Base-by-base conservation (phyloP, 306 rosid species). In the Ormosia semicastrata region DNA sequence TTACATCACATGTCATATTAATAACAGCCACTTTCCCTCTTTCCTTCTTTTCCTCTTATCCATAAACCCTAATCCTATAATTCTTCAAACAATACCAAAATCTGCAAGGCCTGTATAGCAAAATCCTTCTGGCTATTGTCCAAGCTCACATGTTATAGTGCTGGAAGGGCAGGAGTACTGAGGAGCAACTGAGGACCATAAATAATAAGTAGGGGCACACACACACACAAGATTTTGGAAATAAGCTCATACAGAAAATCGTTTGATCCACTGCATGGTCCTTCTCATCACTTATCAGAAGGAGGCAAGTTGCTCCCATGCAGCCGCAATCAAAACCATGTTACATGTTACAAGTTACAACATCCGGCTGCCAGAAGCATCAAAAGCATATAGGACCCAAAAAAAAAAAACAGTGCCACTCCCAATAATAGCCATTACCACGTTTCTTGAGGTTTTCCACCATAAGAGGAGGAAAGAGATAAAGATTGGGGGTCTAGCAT, bases 261-360 rank as follows among this genome's bases (percentile, higher is more conserved):
- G 78, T 76, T 88, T 84, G 81, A 87, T 52, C 79, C 66, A 36
- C 83, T 81, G 83, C 86, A 71, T 78, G 74, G 81, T 82, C 89
- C 88, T 81, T 79, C 83, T 73, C 81, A 77, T 78, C 74, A 87
- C 63, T 80, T 62, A 71, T 49, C 81, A 71, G 79, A 70, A 78
- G 82, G 74, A 84, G 67, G 80, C 70, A 75, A 62, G 62, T 73
- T 77, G 54, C 74, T 66, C 78, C 80, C 81, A 75, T 63, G 76
- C 83, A 77, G 85, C 66, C 18, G 29, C 65, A 81, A 82, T 81
- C 78, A 82, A 85, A 80, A 77, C 53, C 77, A 78, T 82, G 83
- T 88, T 87, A 85, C 77, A 78, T 82, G 83, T 88, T 87, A 85
- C 89, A 71, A 59, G 78, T 87, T 81, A 81, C 91, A 75, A 78